Base-by-base conservation (phyloP, 108 stramenopile species). In the Cyclotella choctawhatcheeana region DNA sequence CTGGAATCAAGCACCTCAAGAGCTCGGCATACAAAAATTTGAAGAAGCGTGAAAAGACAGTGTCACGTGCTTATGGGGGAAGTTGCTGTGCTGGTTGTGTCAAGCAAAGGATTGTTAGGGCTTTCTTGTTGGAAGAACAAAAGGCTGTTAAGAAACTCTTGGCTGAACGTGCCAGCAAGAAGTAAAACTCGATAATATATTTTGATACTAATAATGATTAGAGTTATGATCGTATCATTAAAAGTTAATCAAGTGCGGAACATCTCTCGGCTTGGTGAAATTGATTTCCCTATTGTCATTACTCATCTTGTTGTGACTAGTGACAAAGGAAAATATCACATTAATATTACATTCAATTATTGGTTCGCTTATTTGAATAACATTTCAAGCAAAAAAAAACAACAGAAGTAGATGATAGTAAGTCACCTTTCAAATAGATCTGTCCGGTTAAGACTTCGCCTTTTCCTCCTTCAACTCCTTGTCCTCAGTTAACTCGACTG, bases 111-210 rank as follows among this genome's bases (percentile, higher is more conserved):
- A 97, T 99, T 82, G 84, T 99, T 53, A 82, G 99, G 76, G 99
- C 99, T 32, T 99, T 99, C 82, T 77, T 99, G 63, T 88, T 99
- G 83, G 98, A 99, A 88, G 99, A 99, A 87, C 97, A 98, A 76
- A 99, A 99, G 97, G 97, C 97, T 52, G 98, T 98, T 29, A 99
- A 99, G 97, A 92, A 96, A 86, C 86, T 99, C 35, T 88, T 99
- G 77, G 90, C 93, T 27, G 98, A 98, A 71, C 86, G 88, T 55
- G 64, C 77, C 27, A 81, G 62, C 58, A 85, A 65, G 47, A 88
- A 84, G 78, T 58, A 60, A 67, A n/a, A 18, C 35, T 20, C 37
- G 3, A 44, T 30, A 26, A 16, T 7, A 52, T 59, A 18, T 40
- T 58, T 80, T 44, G 55, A 56, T 31, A 7, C 12, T 56, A 27